These are phyloP conservation scores for Fusarium nelsonii DNA, from an alignment of 2,329 filamentous ascomycete species.

Conservation along the genomic window DNA sequence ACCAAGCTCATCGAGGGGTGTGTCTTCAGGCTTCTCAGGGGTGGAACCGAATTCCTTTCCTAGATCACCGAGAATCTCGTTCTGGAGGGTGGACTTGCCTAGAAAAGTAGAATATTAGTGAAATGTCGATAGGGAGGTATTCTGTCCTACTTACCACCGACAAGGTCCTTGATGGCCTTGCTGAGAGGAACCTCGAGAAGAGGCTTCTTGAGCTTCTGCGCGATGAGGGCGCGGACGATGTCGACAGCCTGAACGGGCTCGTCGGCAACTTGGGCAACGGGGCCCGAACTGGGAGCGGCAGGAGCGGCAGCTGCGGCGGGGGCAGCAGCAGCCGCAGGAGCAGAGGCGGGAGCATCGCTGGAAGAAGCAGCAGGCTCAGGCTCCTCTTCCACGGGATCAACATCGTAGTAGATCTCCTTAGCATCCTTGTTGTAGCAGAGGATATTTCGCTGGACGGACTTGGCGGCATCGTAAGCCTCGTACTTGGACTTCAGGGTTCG, in stretches of 20 bases:
- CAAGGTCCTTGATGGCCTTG: slow-evolving; percentile 98
- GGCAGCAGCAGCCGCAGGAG: slow-evolving; percentile 67
- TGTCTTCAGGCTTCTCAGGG: slow-evolving; percentile 98
- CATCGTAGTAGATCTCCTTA: slow-evolving; percentile 99
- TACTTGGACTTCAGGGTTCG: slow-evolving; percentile 96
- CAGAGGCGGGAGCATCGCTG: slow-evolving; percentile 60
- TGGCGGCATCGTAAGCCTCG: slow-evolving; percentile 97
- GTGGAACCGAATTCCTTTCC: slow-evolving; percentile 99
- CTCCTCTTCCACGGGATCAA: slow-evolving; percentile 94
- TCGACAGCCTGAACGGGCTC: slow-evolving; percentile 89
- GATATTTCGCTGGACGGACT: slow-evolving; percentile 95
- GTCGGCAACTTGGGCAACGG: slow-evolving; percentile 88
- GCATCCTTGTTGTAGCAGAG: slow-evolving; percentile 99
- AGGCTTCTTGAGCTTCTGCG: slow-evolving; percentile 97
- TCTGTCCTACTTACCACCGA: slow-evolving; percentile 79
- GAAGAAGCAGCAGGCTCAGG: slow-evolving; percentile 70
- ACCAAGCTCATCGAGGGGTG: slow-evolving; percentile 93
- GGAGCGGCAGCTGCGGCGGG: slow-evolving; percentile 68
- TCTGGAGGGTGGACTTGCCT: slow-evolving; percentile 99
- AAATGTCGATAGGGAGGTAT: not conserved
- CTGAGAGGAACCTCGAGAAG: slow-evolving; percentile 87
- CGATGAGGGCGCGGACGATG: slow-evolving; percentile 88
- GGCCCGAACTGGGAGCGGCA: slow-evolving; percentile 80
- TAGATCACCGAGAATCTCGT: slow-evolving; percentile 96
- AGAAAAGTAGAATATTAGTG: slow-evolving; percentile 33